These are phyloP conservation scores for Pilobolus umbonatus DNA, from an alignment of 192 early-diverging fungal genomes.

Conservation along the genomic window DNA sequence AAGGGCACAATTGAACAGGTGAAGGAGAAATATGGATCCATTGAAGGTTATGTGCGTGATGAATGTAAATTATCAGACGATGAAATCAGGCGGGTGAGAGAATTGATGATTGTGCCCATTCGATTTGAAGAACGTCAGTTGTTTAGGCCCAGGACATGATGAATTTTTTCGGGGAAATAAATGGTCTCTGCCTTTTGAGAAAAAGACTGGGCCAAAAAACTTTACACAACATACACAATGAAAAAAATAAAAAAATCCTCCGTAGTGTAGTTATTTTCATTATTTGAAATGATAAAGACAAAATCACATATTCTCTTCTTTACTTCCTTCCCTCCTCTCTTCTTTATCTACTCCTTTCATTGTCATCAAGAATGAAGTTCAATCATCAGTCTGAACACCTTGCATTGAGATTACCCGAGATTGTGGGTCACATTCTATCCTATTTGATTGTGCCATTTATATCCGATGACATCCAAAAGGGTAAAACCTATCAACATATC, in stretches of 20 bases:
- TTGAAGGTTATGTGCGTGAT: conserved; percentile 39
- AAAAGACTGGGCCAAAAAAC: too few species aligned
- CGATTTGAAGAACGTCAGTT: conserved; percentile 34
- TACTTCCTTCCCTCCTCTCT: background rate
- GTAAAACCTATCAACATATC: conserved; percentile 9
- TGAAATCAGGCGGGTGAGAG: conserved; percentile 34
- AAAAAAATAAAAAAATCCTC: background rate
- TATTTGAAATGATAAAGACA: too few species aligned
- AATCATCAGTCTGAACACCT: background rate
- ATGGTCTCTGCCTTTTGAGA: too few species aligned
- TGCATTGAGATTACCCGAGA: conserved; percentile 9
- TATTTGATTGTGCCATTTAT: conserved; percentile 24
- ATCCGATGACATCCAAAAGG: background rate
- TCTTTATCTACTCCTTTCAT: background rate
- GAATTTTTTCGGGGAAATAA: too few species aligned
- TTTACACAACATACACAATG: background rate
- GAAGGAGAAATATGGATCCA: conserved; percentile 43
- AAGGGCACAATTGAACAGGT: conserved; percentile 38
- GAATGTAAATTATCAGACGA: conserved; percentile 36
- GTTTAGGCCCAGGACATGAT: conserved; percentile 14
- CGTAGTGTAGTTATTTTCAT: background rate
- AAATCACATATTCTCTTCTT: background rate
- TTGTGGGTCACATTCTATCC: conserved; percentile 34
- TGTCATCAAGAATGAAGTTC: background rate
- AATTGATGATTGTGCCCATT: conserved; percentile 40